Base-by-base conservation (phyloP, 202 grass and related monocot genomes). In the Cymbopogon flexuosus region DNA sequence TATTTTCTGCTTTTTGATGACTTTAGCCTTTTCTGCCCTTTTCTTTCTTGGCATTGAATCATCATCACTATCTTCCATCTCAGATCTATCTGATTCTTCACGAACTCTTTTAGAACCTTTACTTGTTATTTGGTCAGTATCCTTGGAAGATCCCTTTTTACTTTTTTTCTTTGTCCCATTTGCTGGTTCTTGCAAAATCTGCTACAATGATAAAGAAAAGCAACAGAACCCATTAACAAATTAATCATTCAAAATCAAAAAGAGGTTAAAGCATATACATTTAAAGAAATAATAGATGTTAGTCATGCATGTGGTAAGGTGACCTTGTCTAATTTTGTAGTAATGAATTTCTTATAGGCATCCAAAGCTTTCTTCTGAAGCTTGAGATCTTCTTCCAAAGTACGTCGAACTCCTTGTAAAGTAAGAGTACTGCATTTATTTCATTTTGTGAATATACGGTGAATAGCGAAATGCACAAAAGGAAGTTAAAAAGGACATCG, bases 341-440 rank as follows among this genome's bases (percentile, higher is more conserved):
- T 89, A 73, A 98, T 85, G 78, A 91, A 91, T 45, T 51, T 65
- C 84, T 90, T 98, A 65, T 88, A 84, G 40, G 69, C 56, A 87
- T 98, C 92, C 79, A 98, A 90, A 79, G 92, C 69, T 89, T 95
- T 98, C 47, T 82, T 89, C 52, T 47, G 45, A 70, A 98, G 86
- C 67, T 91, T 91, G 73, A 98, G 84, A 79, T 95, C 96, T 86
- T 95, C 86, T 81, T 98, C 96, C 84, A 98, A 89, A 54, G 90
- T 82, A 45, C 92, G 88, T 15, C 96, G 92, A 84, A 95, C 90
- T 84, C 88, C 85, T 89, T 78, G 78, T 86, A 93, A 82, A 77
- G 79, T 86, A 94, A 98, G 88, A 86, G 60, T 87, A 75, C 95
- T 98, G 88, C 82, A 93, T 83, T 78, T 81, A 15, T 78, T 72